Evolutionary conservation across 2,329 filamentous ascomycete genomes (phyloP).

Genomic region (Tolypocladium pustulatum): DNA sequence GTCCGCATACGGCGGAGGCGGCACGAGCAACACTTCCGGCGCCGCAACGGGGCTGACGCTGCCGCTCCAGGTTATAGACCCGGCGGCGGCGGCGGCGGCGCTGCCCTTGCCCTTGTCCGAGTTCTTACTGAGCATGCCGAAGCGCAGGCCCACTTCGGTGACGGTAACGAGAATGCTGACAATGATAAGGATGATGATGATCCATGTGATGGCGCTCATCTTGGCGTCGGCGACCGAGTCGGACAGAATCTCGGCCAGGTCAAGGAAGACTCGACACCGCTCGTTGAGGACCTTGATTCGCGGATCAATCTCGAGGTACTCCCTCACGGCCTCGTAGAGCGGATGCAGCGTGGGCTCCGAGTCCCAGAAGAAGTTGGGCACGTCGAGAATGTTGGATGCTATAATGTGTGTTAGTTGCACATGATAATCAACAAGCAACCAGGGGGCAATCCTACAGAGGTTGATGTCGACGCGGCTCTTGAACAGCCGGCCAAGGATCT

Average conservation of each 20-base stretch:
- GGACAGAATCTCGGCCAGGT: conserved; percentile 87
- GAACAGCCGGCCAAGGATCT: conserved; percentile 81
- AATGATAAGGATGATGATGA: conserved; percentile 88
- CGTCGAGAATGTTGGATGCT: conserved; percentile 93
- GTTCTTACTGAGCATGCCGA: conserved; percentile 52
- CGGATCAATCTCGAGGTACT: conserved; percentile 95
- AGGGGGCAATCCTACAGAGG: conserved; percentile 56
- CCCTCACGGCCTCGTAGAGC: conserved; percentile 85
- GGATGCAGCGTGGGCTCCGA: conserved; percentile 90
- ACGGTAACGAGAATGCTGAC: conserved; percentile 86
- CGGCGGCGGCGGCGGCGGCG: conserved; percentile 4
- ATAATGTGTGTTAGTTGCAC: background rate
- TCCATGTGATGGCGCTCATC: conserved; percentile 96
- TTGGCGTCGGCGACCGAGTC: conserved; percentile 89
- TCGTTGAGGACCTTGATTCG: conserved; percentile 96
- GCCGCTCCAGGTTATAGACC: conserved; percentile 7
- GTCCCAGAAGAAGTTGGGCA: conserved; percentile 98
- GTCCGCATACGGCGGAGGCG: conserved; percentile 1
- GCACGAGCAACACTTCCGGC: conserved; percentile 9
- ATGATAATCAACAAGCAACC: background rate
- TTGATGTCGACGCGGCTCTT: conserved; percentile 95
- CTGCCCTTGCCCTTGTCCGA: conserved; percentile 6
- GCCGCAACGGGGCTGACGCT: conserved; percentile 5
- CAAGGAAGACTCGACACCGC: conserved; percentile 89
- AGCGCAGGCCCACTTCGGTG: conserved; percentile 78